Conservation (phyloP, 2,329 filamentous ascomycete genomes). For the Colletotrichum costaricense region DNA sequence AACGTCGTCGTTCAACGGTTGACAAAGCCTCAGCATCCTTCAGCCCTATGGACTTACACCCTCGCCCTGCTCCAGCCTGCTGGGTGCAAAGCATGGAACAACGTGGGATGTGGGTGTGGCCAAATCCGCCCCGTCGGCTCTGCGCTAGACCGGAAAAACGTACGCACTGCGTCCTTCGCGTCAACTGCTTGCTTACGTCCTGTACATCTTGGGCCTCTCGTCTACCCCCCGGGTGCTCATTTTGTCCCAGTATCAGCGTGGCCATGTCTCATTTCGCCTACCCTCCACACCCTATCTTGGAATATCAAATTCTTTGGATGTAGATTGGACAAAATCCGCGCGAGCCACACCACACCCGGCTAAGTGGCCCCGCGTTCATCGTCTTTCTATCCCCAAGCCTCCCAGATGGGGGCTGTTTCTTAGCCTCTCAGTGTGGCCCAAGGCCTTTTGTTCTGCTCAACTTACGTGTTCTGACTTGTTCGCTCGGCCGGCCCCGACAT, state of each 20-base stretch:
- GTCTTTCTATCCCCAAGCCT: neutral
- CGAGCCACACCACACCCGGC: constrained; percentile 1
- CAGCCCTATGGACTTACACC: constrained; percentile 27
- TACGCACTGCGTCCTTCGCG: constrained; percentile 7
- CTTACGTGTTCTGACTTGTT: constrained; percentile 6
- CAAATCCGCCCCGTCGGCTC: constrained; percentile 25
- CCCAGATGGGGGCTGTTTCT: constrained; percentile 1
- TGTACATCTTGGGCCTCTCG: neutral
- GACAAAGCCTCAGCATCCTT: constrained; percentile 26
- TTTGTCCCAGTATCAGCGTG: constrained; percentile 20
- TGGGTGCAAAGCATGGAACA: constrained; percentile 15
- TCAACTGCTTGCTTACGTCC: constrained; percentile 22
- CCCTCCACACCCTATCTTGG: neutral
- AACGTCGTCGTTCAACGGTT: constrained; percentile 15
- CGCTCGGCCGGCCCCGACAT: constrained; percentile 26
- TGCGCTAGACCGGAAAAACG: constrained; percentile 21
- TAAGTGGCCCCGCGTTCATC: neutral
- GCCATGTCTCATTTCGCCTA: neutral
- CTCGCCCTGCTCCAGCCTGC: constrained; percentile 5
- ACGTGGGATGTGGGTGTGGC: constrained; percentile 4
- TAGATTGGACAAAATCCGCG: constrained; percentile 14
- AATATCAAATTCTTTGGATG: constrained; percentile 6
- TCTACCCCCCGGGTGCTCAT: neutral
- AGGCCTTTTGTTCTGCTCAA: neutral
- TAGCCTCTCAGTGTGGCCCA: neutral